Evolutionary conservation across 305 asterid species (phyloP).

Genomic region (Solanum chacoense): DNA sequence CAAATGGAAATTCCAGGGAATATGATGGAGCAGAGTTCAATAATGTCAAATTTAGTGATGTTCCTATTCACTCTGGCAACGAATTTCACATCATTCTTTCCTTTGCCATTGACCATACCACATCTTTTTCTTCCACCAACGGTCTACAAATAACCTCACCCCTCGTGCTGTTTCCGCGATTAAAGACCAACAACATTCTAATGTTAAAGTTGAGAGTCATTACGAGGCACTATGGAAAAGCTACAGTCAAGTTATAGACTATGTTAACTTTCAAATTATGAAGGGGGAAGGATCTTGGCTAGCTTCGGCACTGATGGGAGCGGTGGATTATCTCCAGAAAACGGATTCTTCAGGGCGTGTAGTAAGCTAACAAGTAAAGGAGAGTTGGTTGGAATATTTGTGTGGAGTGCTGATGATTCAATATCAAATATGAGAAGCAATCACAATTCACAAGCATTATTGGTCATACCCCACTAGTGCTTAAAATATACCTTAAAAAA

Average conservation of each 20-base stretch:
- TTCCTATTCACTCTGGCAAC: no score
- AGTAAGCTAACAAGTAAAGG: conserved; percentile 32
- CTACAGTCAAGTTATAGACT: conserved; percentile 37
- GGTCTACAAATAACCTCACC: no score
- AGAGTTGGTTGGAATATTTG: conserved; percentile 50
- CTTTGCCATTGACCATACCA: no score
- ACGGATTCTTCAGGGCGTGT: conserved; percentile 47
- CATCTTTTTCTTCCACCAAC: no score
- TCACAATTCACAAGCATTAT: conserved; percentile 48
- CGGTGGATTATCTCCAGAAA: conserved; percentile 4
- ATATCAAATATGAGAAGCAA: conserved; percentile 43
- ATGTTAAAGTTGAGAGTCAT: conserved; percentile 49
- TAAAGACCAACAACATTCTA: no score
- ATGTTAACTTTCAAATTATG: conserved; percentile 42
- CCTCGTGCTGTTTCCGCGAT: no score
- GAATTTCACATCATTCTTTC: no score
- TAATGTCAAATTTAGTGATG: no score
- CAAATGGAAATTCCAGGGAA: no score
- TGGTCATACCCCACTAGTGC: conserved; percentile 21
- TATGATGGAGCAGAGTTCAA: no score
- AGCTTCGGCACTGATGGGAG: conserved; percentile 49
- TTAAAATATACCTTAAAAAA: no score
- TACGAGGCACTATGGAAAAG: conserved; percentile 47
- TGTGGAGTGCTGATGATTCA: conserved; percentile 78
- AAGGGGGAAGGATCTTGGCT: conserved; percentile 40